These are phyloP conservation scores for Eutypella sp. DNA, from an alignment of 2,329 filamentous ascomycete genomes.

Conservation along the genomic window DNA sequence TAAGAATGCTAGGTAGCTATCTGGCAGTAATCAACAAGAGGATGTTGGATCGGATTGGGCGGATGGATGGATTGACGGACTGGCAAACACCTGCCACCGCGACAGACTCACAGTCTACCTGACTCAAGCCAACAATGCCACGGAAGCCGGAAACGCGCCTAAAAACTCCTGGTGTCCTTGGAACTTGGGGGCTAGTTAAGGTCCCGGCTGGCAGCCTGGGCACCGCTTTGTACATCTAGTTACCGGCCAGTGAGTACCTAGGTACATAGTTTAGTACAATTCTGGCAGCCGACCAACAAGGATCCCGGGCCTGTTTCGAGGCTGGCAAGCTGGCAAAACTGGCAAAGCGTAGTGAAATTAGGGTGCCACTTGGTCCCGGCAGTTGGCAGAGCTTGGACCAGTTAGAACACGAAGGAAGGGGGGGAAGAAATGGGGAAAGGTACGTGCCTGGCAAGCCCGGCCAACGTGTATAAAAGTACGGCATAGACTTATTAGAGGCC, in stretches of 20 bases:
- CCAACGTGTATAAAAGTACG: slow-evolving; percentile 9
- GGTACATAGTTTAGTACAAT: no score
- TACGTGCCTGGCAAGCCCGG: neutral
- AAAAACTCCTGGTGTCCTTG: no score
- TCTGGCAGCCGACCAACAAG: neutral
- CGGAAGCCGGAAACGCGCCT: no score
- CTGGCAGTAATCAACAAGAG: no score
- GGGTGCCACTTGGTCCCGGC: neutral
- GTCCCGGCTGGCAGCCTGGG: no score
- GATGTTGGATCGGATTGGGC: neutral
- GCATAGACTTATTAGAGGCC: slow-evolving; percentile 14
- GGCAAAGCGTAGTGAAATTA: neutral
- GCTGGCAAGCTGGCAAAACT: neutral
- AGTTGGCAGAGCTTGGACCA: slow-evolving; percentile 1
- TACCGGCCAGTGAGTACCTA: neutral
- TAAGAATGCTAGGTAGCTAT: no score
- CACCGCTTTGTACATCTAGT: no score
- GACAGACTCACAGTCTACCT: no score
- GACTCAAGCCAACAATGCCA: neutral
- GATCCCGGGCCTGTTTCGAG: neutral
- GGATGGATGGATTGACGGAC: neutral
- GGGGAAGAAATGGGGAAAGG: neutral
- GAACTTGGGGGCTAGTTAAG: no score
- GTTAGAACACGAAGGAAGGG: neutral
- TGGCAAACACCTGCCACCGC: no score